Evolutionary conservation across 1,139 yeast species (phyloP).

Genomic region (Yamadazyma triangularis): DNA sequence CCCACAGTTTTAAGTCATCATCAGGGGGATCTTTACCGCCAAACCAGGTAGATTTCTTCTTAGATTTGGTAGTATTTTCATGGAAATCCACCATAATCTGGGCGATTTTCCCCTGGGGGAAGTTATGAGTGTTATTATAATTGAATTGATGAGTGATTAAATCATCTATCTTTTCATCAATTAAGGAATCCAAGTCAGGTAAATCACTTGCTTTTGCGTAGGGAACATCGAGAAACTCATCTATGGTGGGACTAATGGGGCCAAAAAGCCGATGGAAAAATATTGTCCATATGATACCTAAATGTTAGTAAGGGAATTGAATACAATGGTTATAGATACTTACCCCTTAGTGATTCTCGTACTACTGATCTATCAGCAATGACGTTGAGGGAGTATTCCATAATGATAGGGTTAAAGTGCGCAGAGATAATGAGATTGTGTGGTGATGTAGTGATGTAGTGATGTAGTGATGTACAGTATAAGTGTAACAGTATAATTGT

Average conservation of each 20-base stretch:
- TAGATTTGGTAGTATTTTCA: conserved; percentile 20
- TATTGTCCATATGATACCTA: conserved; percentile 62
- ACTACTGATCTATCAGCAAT: conserved; percentile 42
- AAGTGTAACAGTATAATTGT: too few species aligned
- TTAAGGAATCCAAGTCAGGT: conserved; percentile 41
- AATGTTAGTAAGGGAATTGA: not conserved
- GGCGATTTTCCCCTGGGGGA: conserved; percentile 12
- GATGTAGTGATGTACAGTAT: too few species aligned
- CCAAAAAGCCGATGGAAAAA: conserved; percentile 72
- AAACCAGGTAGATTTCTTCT: conserved; percentile 41
- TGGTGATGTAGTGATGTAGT: too few species aligned
- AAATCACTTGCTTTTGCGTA: conserved; percentile 41
- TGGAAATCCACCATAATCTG: conserved; percentile 25
- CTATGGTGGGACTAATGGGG: conserved; percentile 51
- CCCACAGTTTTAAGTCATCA: conserved; percentile 32
- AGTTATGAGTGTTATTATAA: conserved; percentile 1
- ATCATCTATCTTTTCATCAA: conserved; percentile 37
- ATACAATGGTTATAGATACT: conserved; percentile 13
- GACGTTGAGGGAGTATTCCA: conserved; percentile 37
- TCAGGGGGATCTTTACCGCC: conserved; percentile 23
- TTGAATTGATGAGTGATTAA: conserved; percentile 29
- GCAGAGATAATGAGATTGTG: too few species aligned
- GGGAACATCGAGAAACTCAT: conserved; percentile 39
- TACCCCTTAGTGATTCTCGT: conserved; percentile 43
- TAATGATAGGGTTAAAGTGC: too few species aligned